Conservation (phyloP, 2,329 filamentous ascomycete genomes). For the Fusarium graminum region DNA sequence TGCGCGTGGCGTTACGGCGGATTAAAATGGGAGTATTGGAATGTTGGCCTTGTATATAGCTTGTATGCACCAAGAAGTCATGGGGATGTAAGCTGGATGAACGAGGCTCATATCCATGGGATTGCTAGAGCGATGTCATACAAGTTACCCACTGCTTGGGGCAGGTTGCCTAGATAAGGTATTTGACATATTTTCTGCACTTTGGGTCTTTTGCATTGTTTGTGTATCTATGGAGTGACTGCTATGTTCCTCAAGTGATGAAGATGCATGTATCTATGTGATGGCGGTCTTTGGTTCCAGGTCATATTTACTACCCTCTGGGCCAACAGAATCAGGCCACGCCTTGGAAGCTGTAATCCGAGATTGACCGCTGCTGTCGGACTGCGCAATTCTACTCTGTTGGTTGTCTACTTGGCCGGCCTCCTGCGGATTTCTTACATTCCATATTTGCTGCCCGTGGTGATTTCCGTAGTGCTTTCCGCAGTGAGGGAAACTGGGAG, state of each 20-base stretch:
- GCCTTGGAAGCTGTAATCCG: neutral
- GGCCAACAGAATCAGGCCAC: neutral
- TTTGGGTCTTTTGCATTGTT: constrained; percentile 1
- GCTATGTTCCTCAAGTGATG: neutral
- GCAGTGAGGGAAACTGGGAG: neutral
- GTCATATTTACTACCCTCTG: no score
- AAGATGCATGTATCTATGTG: neutral
- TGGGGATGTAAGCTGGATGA: constrained; percentile 4
- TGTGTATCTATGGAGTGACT: neutral
- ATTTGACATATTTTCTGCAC: constrained; percentile 22
- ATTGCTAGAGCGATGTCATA: constrained; percentile 5
- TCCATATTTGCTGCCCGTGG: neutral
- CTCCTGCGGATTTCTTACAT: neutral
- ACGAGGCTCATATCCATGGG: constrained; percentile 9
- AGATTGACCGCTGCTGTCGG: neutral
- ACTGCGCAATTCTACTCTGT: neutral
- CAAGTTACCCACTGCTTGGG: constrained; percentile 6
- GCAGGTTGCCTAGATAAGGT: constrained; percentile 20
- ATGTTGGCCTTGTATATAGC: constrained; percentile 38
- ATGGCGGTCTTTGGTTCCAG: neutral
- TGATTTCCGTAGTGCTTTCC: neutral
- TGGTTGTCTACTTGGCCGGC: neutral
- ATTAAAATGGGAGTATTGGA: constrained; percentile 46
- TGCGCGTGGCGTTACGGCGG: constrained; percentile 48
- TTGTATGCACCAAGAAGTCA: constrained; percentile 23